Evolutionary conservation across 1,139 yeast genomes (phyloP), one percentile per base, ranked within the genome.

Genomic region (Scheffersomyces parashehatae): DNA sequence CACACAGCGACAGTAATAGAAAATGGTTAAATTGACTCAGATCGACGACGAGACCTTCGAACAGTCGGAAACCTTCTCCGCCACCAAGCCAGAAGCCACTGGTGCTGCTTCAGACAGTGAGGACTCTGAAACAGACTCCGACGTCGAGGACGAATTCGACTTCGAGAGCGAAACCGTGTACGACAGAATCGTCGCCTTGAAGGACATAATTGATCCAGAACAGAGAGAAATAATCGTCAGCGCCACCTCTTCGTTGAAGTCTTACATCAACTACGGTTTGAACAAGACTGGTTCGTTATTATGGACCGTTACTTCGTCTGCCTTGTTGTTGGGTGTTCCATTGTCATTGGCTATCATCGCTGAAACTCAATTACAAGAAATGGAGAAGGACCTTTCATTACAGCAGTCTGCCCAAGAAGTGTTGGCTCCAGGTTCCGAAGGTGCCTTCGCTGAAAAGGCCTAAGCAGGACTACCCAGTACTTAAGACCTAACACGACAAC

Each of bases 361-460:
- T 50, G 99, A 91, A 74, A 93, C 90, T 60, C 97, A 91, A 73
- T 79, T 91, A 64, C 83, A 84, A 65, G 97, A 91, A 71, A 81
- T 89, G 86, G 97, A 91, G 74, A 88, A 88, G 75, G 95, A 89
- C 64, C 84, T 90, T 79, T 83, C 86, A 56, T 77, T 89, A 64
- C 91, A 86, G 64, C 90, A 87, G 68, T 85, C 88, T 49, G 88
- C 95, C 32, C 88, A 84, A 61, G 95, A 86, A 53, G 83, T 88
- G 40, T 75, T 88, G 59, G 90, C 95, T 42, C 86, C 91, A 51
- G 88, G 88, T 48, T 81, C 85, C 39, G 83, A 78, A 60, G 70
- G 72, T 50, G 82, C 82, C 13, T 76, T 77, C 64, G 77, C 68
- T 46, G 71, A 63, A 45, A 66, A 67, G 26, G 26, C 26, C 26